Percentiles rank a stretch among this genome's conserved stretches.
These are phyloP conservation scores for Hemisphaericaspora nanyangensis DNA, from an alignment of 805 yeast species.

Conservation along the genomic window DNA sequence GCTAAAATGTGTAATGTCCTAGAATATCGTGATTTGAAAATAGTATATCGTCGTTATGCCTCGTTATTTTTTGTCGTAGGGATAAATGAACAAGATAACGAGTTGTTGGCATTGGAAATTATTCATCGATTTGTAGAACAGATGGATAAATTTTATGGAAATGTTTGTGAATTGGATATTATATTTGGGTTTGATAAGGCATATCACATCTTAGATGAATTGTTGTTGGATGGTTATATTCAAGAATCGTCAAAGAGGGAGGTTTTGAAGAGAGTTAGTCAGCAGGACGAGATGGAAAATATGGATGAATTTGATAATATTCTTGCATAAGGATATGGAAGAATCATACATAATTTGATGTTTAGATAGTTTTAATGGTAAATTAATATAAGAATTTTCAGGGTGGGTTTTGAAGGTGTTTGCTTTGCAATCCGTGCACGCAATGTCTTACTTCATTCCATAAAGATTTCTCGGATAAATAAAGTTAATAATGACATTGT, in stretches of 20 bases:
- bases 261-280: constrained; percentile 69
- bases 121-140: constrained; percentile 94
- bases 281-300: constrained; percentile 83
- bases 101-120: constrained; percentile 76
- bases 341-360: neutral
- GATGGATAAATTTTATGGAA: constrained; percentile 93
- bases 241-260: constrained; percentile 82
- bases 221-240: constrained; percentile 81
- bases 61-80: constrained; percentile 89
- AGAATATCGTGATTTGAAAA: constrained; percentile 79
- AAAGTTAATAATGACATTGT: too few species aligned
- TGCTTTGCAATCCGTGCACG: too few species aligned
- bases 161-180: constrained; percentile 94
- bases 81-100: constrained; percentile 79
- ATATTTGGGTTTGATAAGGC: constrained; percentile 95
- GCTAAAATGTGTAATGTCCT: constrained; percentile 94
- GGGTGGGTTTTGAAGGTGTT: too few species aligned
- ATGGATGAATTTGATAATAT: constrained; percentile 57
- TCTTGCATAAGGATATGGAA: constrained; percentile 17
- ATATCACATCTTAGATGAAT: constrained; percentile 85
- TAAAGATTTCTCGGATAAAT: too few species aligned
- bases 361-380: too few species aligned
- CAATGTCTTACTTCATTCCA: too few species aligned
- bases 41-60: constrained; percentile 90
- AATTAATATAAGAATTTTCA: too few species aligned